A percentile compares a stretch with the other conserved stretches of the same genome.
Conservation (phyloP, 441 rosid genomes). For the Aquilaria agallochum region DNA sequence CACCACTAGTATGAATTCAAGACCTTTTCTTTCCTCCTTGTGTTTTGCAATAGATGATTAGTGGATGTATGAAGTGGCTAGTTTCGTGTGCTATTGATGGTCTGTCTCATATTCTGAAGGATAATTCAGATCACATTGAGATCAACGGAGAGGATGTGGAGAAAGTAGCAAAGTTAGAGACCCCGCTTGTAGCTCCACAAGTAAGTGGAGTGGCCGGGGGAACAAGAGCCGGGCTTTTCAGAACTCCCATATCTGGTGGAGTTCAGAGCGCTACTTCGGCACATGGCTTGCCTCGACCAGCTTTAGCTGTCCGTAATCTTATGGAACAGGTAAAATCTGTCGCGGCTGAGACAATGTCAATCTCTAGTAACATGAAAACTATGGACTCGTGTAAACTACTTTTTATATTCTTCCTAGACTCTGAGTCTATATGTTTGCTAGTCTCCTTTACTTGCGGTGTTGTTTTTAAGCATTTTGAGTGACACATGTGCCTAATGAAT, state of each 20-base stretch:
- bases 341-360: not conserved
- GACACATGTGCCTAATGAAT: too few species aligned
- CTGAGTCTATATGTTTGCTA: too few species aligned
- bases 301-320: constrained; percentile 94
- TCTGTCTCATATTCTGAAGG: constrained; percentile 55
- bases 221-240: constrained; percentile 84
- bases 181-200: constrained; percentile 36
- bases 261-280: constrained; percentile 99
- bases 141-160: constrained; percentile 33
- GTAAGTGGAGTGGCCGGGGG: constrained; percentile 64
- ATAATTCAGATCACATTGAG: constrained; percentile 26
- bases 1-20: constrained; percentile 14
- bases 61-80: constrained; percentile 24
- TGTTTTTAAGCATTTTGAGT: not conserved
- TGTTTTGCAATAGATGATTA: constrained; percentile 15
- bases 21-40: constrained; percentile 10
- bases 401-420: not conserved
- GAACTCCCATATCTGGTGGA: constrained; percentile 99
- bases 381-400: constrained; percentile 4
- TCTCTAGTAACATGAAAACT: constrained; percentile 5
- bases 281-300: constrained; percentile 88
- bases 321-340: constrained; percentile 77
- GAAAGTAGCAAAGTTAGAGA: constrained; percentile 42
- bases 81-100: constrained; percentile 30
- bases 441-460: too few species aligned